Conservation (phyloP, 352 stramenopile genomes). For the Phytophthora fragariae region DNA sequence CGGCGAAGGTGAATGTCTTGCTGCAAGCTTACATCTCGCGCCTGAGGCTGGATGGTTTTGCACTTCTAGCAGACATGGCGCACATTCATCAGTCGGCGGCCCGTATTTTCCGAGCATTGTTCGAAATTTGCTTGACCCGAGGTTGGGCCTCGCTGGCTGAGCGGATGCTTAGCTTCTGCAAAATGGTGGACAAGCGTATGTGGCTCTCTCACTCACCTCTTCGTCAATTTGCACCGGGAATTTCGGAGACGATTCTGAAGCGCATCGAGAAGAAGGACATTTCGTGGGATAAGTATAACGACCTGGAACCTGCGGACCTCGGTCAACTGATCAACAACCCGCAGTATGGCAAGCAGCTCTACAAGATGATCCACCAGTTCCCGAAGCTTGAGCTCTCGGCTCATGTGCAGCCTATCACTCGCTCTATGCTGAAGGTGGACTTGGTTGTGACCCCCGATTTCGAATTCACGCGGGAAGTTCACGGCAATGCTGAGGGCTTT, state of each 20-base stretch:
- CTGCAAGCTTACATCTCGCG: conserved; percentile 99
- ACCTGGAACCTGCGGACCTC: conserved; percentile 97
- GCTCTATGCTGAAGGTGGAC: conserved; percentile 97
- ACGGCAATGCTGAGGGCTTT: conserved; percentile 97
- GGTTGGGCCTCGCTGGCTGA: conserved; percentile 96
- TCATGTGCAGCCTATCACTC: conserved; percentile 98
- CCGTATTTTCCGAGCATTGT: conserved; percentile 98
- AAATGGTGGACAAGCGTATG: conserved; percentile 99
- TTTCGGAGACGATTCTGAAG: conserved; percentile 96
- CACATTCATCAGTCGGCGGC: conserved; percentile 99
- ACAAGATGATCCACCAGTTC: conserved; percentile 99
- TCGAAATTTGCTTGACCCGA: conserved; percentile 98
- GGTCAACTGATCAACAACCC: conserved; percentile 97
- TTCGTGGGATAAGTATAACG: conserved; percentile 97
- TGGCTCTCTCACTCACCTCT: conserved; percentile 98
- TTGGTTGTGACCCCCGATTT: conserved; percentile 98
- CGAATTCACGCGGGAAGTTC: conserved; percentile 96
- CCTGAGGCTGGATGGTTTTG: conserved; percentile 98
- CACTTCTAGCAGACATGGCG: conserved; percentile 98
- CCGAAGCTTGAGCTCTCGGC: conserved; percentile 96
- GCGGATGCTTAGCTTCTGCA: conserved; percentile 97
- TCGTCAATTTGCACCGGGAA: conserved; percentile 93
- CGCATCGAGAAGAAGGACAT: conserved; percentile 99
- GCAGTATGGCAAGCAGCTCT: conserved; percentile 98
- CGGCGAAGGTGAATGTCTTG: conserved; percentile 99